Conservation (phyloP, 2,329 filamentous ascomycete species). For the Talaromyces rugulosus region DNA sequence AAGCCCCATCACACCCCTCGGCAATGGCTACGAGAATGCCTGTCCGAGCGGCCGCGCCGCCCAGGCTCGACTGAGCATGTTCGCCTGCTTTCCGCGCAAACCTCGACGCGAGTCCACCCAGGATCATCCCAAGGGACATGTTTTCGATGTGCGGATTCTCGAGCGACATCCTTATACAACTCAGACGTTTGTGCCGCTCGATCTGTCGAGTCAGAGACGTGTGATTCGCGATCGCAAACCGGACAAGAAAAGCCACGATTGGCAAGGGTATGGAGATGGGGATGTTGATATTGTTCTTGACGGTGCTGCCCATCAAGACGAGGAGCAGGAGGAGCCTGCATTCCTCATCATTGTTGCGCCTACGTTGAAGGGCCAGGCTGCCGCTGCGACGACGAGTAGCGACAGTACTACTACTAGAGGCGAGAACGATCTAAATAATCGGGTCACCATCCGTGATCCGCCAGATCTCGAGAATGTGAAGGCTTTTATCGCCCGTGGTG, state of each 20-base stretch:
- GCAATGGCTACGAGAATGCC: conserved; percentile 62
- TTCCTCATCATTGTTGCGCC: conserved; percentile 91
- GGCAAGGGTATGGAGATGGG: conserved; percentile 10
- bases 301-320: conserved; percentile 7
- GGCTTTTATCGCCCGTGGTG: conserved; percentile 73
- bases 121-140: conserved; percentile 9
- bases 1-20: conserved; percentile 68
- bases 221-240: conserved; percentile 8
- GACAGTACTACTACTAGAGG: conserved; percentile 1
- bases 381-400: conserved; percentile 22
- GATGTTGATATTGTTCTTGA: conserved; percentile 7
- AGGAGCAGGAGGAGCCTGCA: conserved; percentile 24
- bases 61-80: conserved; percentile 75
- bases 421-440: conserved; percentile 19
- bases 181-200: conserved; percentile 85
- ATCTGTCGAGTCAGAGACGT: conserved; percentile 36
- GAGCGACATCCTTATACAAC: conserved; percentile 92
- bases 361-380: conserved; percentile 50
- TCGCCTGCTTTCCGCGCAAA: conserved; percentile 70
- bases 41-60: conserved; percentile 38
- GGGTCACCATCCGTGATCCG: conserved; percentile 43
- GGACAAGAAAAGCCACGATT: conserved; percentile 9
- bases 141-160: conserved; percentile 68
- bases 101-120: conserved; percentile 34
- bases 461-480: conserved; percentile 68